phyloP scores from a whole-genome alignment of 1,284 basidiomycete genomes.

The Stygiomarasmius scandens region DNA sequence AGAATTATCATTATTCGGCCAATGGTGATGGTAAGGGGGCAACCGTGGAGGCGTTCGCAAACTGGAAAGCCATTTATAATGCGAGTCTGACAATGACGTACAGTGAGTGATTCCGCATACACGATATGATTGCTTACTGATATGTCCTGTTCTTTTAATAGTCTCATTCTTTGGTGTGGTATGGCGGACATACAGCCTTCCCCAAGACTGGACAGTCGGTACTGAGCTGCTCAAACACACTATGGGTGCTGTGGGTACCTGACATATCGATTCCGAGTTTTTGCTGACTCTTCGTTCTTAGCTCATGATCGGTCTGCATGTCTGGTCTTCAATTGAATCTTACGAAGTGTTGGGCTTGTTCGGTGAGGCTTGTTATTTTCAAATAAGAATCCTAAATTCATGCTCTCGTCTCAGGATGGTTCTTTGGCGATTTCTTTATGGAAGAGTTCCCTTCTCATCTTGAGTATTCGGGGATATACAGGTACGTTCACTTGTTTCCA shows the following conservation, averaged over 20 bases:
- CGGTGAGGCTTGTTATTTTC: constrained; percentile 43
- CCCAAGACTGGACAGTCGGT: constrained; percentile 86
- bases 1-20: constrained; percentile 84
- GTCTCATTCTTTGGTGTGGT: constrained; percentile 82
- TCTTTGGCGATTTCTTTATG: constrained; percentile 98
- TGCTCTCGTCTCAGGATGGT: constrained; percentile 70
- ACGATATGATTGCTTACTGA: background rate
- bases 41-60: constrained; percentile 88
- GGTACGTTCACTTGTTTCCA: constrained; percentile 46
- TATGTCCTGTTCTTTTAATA: constrained; percentile 31
- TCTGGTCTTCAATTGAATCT: constrained; percentile 90
- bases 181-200: constrained; percentile 86
- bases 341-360: constrained; percentile 94
- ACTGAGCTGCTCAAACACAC: constrained; percentile 88
- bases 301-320: constrained; percentile 86
- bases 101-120: constrained; percentile 50
- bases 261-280: background rate
- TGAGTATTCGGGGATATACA: constrained; percentile 96
- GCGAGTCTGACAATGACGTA: constrained; percentile 95
- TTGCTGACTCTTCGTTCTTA: constrained; percentile 29
- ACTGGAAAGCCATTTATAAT: constrained; percentile 96
- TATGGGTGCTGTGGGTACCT: constrained; percentile 69
- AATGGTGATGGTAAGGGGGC: constrained; percentile 64
- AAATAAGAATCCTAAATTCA: background rate
- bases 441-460: constrained; percentile 89